Percentiles rank a stretch among this genome's conserved stretches.
phyloP scores from a whole-genome alignment of 371 early-diverging fungal species.

The Choanephora cucurbitarum region DNA sequence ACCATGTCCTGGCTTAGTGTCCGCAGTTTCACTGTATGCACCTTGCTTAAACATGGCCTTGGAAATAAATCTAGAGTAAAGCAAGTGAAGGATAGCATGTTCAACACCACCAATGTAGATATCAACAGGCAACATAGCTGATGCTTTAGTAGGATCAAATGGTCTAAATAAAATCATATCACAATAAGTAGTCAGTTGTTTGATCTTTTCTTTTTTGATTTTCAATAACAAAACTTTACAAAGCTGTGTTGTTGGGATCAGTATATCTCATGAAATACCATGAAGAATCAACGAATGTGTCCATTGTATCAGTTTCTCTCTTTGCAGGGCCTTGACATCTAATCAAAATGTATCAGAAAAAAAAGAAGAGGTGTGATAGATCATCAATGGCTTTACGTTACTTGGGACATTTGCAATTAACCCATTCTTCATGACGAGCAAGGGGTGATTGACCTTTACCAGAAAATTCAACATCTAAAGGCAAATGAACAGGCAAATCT shows the following conservation, averaged over 20 bases:
- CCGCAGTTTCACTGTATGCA: slow-evolving; percentile 37
- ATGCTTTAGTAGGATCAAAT: slow-evolving; percentile 61
- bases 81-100: slow-evolving; percentile 92
- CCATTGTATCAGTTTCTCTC: slow-evolving; percentile 93
- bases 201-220: too few species aligned
- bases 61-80: slow-evolving; percentile 91
- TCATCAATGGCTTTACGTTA: slow-evolving; percentile 30
- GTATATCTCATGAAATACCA: slow-evolving; percentile 92
- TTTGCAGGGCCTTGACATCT: slow-evolving; percentile 75
- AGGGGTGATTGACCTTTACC: slow-evolving; percentile 79
- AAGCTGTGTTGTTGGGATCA: slow-evolving; percentile 69
- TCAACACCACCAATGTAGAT: slow-evolving; percentile 95
- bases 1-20: slow-evolving; percentile 53
- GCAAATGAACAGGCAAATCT: slow-evolving; percentile 82
- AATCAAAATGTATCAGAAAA: neutral
- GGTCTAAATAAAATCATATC: slow-evolving; percentile 44
- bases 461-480: slow-evolving; percentile 61
- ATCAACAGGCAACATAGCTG: slow-evolving; percentile 80
- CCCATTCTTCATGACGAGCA: slow-evolving; percentile 60
- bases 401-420: slow-evolving; percentile 76
- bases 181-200: too few species aligned
- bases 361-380: neutral
- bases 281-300: slow-evolving; percentile 95
- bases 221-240: slow-evolving; percentile 27
- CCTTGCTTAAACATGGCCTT: slow-evolving; percentile 74